Base-by-base conservation (phyloP, 1,284 basidiomycete genomes). In the Cutaneotrichosporon curvatum region DNA sequence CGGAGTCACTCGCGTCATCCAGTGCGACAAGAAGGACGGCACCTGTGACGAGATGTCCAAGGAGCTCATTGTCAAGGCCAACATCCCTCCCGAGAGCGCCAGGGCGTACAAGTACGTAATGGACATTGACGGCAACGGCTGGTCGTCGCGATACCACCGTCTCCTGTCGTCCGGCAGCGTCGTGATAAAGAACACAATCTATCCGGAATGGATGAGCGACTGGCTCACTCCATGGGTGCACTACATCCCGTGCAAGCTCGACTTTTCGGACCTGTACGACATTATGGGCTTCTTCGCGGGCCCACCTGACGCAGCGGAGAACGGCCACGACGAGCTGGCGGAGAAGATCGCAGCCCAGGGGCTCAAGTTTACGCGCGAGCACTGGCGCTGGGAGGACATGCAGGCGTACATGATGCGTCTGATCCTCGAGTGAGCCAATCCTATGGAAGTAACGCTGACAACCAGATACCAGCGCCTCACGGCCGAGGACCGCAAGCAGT, bases 341-440 rank as follows among this genome's bases (percentile, higher is more conserved):
- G 55, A 65, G 45, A 43, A 62, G 55, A 77, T 77, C 19, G 72
- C 70, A 4, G 58, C 60, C 18, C 62, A 70, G 11, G 75, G 69
- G 0, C 59, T 62, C 37, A 53, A 67, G 37, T 78, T 76, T 59
- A 67, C 70, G 0, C 54, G 59, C 28, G 59, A 72, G 37, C 63
- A 73, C 55, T 76, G 75, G 74, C 54, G 76, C 39, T 72, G 67
- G 69, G 72, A 74, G 49, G 74, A 76, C 55, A 73, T 75, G 73
- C 46, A 48, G 31, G 46, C 46, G 30, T 48, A 48, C 31, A 48
- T 48, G 46, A 25, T 48, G n/a, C 40, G 46, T 4, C 14, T 47
- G 16, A 19, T 47, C 28, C 23, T 45, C 4, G 38, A 46, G 40
- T 41, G 45, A 28, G 25, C 12, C 25, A 12, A 28, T 7, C 7